Evolutionary conservation across 768 basidiomycete species (phyloP).

Genomic region (Flagelloscypha sp.): DNA sequence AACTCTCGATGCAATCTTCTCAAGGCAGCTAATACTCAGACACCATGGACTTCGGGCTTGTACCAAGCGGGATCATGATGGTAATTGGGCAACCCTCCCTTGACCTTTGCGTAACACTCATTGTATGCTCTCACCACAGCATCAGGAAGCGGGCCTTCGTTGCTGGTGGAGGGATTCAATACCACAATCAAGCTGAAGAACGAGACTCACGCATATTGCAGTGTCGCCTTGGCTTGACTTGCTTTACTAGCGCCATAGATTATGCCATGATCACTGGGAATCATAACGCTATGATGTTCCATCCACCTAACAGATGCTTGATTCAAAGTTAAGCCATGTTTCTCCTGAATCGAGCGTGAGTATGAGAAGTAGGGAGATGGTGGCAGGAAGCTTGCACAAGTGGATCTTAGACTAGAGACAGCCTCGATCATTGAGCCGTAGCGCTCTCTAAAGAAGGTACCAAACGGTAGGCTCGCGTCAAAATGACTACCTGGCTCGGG

Average conservation of each 20-base stretch:
- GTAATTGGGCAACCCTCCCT: constrained; percentile 12
- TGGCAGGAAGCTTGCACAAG: constrained; percentile 25
- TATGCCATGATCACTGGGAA: constrained; percentile 29
- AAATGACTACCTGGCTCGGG: constrained; percentile 28
- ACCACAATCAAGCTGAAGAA: constrained; percentile 9
- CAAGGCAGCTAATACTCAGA: no score
- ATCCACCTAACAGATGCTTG: constrained; percentile 58
- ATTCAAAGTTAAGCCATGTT: constrained; percentile 36
- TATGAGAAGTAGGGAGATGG: constrained; percentile 2
- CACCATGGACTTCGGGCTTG: constrained; percentile 7
- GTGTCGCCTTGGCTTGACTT: constrained; percentile 18
- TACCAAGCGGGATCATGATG: constrained; percentile 11
- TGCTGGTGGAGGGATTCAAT: constrained; percentile 28
- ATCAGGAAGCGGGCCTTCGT: constrained; percentile 44
- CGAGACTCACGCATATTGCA: constrained; percentile 10
- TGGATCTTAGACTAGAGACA: constrained; percentile 24
- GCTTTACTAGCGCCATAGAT: constrained; percentile 38
- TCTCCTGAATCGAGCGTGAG: constrained; percentile 23
- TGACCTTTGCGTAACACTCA: constrained; percentile 34
- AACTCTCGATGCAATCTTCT: no score
- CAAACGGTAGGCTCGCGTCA: constrained; percentile 23
- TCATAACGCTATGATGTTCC: constrained; percentile 45
- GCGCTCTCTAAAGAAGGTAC: constrained; percentile 31
- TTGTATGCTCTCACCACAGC: constrained; percentile 40
- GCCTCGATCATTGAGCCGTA: constrained; percentile 31